Percentiles rank a stretch among this genome's conserved stretches.
Conservation (phyloP, 768 basidiomycete species). For the Pilatotrama ljubarskyi region DNA sequence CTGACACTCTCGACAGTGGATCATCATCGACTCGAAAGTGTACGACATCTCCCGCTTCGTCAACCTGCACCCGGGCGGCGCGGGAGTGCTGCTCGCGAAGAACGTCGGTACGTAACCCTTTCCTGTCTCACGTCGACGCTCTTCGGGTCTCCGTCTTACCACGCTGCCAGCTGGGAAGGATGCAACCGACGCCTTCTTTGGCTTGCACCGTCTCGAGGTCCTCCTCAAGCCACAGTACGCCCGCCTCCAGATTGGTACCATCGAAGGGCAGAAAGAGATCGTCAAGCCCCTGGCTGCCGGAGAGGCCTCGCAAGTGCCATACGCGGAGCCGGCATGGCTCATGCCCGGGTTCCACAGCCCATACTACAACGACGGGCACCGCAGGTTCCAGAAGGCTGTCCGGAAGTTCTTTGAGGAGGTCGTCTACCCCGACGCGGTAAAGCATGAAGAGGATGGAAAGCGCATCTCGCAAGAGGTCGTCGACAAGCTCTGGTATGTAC, state of each 20-base stretch:
- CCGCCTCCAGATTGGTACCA: slow-evolving; percentile 65
- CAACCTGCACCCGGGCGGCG: slow-evolving; percentile 83
- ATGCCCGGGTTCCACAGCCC: slow-evolving; percentile 65
- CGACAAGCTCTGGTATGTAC: slow-evolving; percentile 74
- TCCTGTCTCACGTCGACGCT: background rate
- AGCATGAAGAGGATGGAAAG: slow-evolving; percentile 87
- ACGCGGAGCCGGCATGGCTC: slow-evolving; percentile 86
- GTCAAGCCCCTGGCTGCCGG: slow-evolving; percentile 59
- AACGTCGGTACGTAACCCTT: slow-evolving; percentile 54
- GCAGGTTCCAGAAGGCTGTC: slow-evolving; percentile 71
- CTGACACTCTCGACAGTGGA: slow-evolving; percentile 54
- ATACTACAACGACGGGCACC: slow-evolving; percentile 76
- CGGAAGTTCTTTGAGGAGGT: slow-evolving; percentile 78
- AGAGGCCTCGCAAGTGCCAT: slow-evolving; percentile 74
- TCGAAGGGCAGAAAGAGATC: slow-evolving; percentile 55
- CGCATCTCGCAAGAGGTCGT: slow-evolving; percentile 81
- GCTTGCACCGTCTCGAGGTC: slow-evolving; percentile 82
- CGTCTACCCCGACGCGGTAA: slow-evolving; percentile 70
- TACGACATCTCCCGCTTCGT: slow-evolving; percentile 83
- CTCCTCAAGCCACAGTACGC: slow-evolving; percentile 72
- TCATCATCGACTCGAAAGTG: slow-evolving; percentile 78
- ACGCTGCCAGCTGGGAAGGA: slow-evolving; percentile 59
- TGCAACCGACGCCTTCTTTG: slow-evolving; percentile 80
- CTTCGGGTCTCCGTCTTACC: background rate
- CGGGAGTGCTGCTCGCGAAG: slow-evolving; percentile 66